Conservation (phyloP, 2,329 filamentous ascomycete genomes). For the Xylariaceae sp. region DNA sequence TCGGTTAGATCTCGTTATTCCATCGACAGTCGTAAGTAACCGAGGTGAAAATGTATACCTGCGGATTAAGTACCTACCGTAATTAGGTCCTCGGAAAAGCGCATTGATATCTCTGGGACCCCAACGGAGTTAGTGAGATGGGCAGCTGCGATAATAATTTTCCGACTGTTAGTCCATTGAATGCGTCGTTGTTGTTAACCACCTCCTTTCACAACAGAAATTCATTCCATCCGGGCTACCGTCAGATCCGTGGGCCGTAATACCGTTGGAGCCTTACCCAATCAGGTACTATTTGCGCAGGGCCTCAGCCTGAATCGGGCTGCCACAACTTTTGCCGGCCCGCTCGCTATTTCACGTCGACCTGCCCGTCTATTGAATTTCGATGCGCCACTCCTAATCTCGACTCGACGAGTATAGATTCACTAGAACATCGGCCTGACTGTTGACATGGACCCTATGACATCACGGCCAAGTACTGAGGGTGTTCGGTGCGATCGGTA, state of each 20-base stretch:
- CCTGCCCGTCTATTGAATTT: neutral
- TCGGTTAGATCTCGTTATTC: too few species aligned
- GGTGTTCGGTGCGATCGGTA: neutral
- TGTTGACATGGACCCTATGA: neutral
- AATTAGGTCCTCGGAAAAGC: neutral
- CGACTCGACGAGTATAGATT: neutral
- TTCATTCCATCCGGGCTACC: too few species aligned
- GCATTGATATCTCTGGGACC: neutral
- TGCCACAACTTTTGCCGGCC: neutral
- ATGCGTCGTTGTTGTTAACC: too few species aligned
- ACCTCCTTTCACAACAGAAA: too few species aligned
- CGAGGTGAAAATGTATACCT: neutral
- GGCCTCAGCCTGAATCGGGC: neutral
- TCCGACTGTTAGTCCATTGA: neutral
- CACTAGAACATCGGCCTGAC: neutral
- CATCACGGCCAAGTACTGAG: neutral
- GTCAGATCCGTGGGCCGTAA: neutral
- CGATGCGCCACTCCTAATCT: neutral
- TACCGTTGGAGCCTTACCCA: neutral
- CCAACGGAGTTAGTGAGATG: neutral
- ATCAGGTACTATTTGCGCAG: too few species aligned
- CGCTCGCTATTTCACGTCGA: neutral
- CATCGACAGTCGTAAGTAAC: neutral
- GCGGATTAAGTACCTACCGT: neutral
- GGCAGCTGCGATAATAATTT: neutral